These are phyloP conservation scores for Pseudocercospora pini-densiflorae DNA, from an alignment of 2,329 filamentous ascomycete species.

Conservation along the genomic window DNA sequence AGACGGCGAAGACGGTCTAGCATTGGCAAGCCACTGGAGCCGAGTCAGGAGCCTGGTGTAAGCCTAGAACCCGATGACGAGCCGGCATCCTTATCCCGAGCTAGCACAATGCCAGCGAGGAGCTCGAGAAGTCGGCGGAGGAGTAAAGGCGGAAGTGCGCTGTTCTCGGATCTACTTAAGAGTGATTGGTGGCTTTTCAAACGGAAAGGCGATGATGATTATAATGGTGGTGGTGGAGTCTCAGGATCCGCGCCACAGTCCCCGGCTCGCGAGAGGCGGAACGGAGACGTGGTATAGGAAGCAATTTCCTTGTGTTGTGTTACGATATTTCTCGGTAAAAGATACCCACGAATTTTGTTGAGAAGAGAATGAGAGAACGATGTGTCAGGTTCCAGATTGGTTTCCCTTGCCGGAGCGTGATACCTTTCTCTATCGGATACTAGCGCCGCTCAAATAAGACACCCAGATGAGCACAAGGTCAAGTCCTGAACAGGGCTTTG, in stretches of 20 bases:
- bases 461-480: no score
- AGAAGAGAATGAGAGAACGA: background rate
- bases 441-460: no score
- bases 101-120: slow-evolving; percentile 29
- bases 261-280: background rate
- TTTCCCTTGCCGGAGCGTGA: background rate
- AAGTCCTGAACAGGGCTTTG: background rate
- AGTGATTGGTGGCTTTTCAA: slow-evolving; percentile 36
- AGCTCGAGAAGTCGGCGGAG: slow-evolving; percentile 24
- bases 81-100: slow-evolving; percentile 18
- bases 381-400: background rate
- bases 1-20: slow-evolving; percentile 29
- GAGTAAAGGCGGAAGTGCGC: slow-evolving; percentile 33
- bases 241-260: slow-evolving; percentile 8
- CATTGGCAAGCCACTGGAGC: slow-evolving; percentile 24
- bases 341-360: background rate
- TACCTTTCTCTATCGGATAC: no score
- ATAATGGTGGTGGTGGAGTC: background rate
- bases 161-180: slow-evolving; percentile 39
- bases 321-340: background rate
- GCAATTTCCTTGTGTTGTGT: background rate
- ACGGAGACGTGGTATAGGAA: background rate
- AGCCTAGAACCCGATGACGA: slow-evolving; percentile 1
- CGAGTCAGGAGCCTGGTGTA: background rate
- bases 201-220: slow-evolving; percentile 27